Evolutionary conservation across 176 grass and related monocot genomes (phyloP).

Genomic region (Triticum timopheevii): DNA sequence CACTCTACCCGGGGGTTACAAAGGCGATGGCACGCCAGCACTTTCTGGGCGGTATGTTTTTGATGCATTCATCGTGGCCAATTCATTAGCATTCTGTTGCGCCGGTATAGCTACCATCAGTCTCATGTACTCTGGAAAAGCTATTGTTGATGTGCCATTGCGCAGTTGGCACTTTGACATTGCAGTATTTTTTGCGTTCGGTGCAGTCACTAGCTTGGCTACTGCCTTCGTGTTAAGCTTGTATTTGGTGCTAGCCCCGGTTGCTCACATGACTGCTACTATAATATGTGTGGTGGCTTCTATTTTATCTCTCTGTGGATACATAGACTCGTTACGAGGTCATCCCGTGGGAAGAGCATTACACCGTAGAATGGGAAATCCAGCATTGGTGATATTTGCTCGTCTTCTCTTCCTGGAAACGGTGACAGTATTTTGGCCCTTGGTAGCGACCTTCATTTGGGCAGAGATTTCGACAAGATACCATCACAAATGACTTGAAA

Average conservation of each 20-base stretch:
- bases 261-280: conserved; percentile 1
- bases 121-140: conserved; percentile 19
- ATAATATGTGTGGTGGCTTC: not conserved
- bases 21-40: not conserved
- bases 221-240: not conserved
- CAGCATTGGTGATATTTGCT: too few species aligned
- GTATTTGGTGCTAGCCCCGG: conserved; percentile 6
- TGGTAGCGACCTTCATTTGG: not conserved
- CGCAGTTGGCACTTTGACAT: not conserved
- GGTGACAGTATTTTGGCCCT: not conserved
- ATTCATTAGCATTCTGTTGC: not conserved
- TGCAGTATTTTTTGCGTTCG: not conserved
- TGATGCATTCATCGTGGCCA: not conserved
- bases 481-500: not conserved
- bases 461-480: not conserved
- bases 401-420: not conserved
- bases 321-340: too few species aligned
- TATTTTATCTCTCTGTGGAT: too few species aligned
- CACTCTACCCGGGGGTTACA: conserved; percentile 14
- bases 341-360: too few species aligned
- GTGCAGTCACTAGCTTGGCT: not conserved
- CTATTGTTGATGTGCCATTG: not conserved
- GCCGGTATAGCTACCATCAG: not conserved
- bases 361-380: too few species aligned
- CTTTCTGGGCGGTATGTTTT: not conserved